Conservation (phyloP, 768 basidiomycete genomes). For the Boletus tomentosulus region DNA sequence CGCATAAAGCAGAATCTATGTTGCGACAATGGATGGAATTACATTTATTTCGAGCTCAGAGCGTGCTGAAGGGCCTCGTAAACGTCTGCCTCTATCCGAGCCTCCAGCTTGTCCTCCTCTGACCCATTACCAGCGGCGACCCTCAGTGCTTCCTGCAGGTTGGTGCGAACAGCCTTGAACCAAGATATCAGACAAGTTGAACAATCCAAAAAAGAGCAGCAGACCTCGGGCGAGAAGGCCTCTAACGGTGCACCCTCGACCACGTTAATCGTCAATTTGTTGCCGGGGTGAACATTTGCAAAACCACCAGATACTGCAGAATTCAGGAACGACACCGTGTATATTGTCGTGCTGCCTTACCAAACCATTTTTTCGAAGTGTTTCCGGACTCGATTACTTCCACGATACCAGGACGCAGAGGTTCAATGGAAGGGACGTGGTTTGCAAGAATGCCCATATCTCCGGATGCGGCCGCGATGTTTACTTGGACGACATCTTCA, state of each 20-base stretch:
- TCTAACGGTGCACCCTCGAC: constrained; percentile 94
- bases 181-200: constrained; percentile 5
- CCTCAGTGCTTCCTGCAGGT: constrained; percentile 83
- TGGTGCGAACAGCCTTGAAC: constrained; percentile 78
- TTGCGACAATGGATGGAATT: constrained; percentile 1
- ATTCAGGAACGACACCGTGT: constrained; percentile 3
- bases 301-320: constrained; percentile 90
- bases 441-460: constrained; percentile 99
- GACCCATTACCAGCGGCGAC: constrained; percentile 79
- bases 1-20: constrained; percentile 9
- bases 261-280: constrained; percentile 93
- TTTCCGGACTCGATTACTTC: constrained; percentile 86
- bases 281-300: constrained; percentile 96
- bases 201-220: constrained; percentile 17
- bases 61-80: constrained; percentile 94
- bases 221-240: constrained; percentile 84
- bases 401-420: constrained; percentile 89
- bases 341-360: constrained; percentile 45
- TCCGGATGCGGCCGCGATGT: constrained; percentile 88
- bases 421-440: constrained; percentile 97
- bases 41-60: constrained; percentile 46
- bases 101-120: constrained; percentile 92
- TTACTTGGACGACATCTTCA: constrained; percentile 91
- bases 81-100: constrained; percentile 91
- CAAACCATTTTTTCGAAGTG: constrained; percentile 93